Evolutionary conservation across 2,329 filamentous ascomycete species (phyloP).

Genomic region (Endoconidiophora polonica): DNA sequence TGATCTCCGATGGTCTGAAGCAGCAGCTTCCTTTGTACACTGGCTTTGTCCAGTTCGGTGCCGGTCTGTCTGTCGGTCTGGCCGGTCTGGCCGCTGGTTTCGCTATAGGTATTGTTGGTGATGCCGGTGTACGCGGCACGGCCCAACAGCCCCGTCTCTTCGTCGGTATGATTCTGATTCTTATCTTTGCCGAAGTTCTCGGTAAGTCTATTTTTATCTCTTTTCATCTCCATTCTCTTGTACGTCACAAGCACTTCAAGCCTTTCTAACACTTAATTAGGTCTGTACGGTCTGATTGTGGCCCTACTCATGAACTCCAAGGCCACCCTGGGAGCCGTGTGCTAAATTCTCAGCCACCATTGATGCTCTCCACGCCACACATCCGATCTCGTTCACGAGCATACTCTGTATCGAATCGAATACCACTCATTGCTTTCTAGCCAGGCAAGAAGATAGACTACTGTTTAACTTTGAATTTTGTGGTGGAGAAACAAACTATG

Average conservation of each 20-base stretch:
- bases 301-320: slow-evolving; percentile 99
- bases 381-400: too few relatives aligned
- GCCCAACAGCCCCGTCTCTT: slow-evolving; percentile 75
- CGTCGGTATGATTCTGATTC: slow-evolving; percentile 96
- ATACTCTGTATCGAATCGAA: too few relatives aligned
- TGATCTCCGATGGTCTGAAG: slow-evolving; percentile 64
- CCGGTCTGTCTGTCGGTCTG: slow-evolving; percentile 66
- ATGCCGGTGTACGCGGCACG: slow-evolving; percentile 74
- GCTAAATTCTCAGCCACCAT: slow-evolving; percentile 28
- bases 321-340: slow-evolving; percentile 46
- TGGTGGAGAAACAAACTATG: too few relatives aligned
- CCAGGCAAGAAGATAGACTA: too few relatives aligned
- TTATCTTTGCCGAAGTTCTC: slow-evolving; percentile 99
- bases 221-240: neutral
- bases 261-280: slow-evolving; percentile 25
- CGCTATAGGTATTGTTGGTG: slow-evolving; percentile 75
- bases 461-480: too few relatives aligned
- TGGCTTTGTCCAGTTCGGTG: slow-evolving; percentile 72
- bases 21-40: slow-evolving; percentile 62
- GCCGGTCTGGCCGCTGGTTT: slow-evolving; percentile 73
- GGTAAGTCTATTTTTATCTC: slow-evolving; percentile 38
- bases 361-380: slow-evolving; percentile 6
- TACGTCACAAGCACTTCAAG: slow-evolving; percentile 1
- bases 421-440: too few relatives aligned
- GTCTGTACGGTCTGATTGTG: slow-evolving; percentile 98